Evolutionary conservation across 2,329 filamentous ascomycete genomes (phyloP).

Genomic region (Keithomyces neogunnii): DNA sequence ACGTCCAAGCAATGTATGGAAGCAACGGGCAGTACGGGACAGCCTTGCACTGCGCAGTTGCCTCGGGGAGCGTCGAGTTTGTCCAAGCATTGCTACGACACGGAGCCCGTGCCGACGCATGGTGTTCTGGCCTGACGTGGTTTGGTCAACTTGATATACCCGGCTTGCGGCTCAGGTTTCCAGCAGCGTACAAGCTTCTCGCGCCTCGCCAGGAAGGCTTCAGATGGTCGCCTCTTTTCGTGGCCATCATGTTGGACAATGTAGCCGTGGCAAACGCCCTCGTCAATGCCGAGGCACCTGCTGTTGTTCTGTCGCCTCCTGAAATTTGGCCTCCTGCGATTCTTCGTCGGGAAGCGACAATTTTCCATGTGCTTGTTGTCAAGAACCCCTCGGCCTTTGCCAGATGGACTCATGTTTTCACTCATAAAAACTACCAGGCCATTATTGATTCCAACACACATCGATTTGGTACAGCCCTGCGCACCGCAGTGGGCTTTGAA

Average conservation of each 20-base stretch:
- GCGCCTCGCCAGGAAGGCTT: not conserved
- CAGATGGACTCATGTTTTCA: not conserved
- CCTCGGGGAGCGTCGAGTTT: not conserved
- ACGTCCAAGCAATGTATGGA: not conserved
- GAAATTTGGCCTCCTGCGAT: not conserved
- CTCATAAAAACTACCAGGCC: not conserved
- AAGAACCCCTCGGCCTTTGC: not conserved
- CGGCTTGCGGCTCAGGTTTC: not conserved
- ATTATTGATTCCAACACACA: not conserved
- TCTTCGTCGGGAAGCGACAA: not conserved
- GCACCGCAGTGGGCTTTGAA: not conserved
- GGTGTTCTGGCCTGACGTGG: not conserved
- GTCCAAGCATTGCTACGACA: not conserved
- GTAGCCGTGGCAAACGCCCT: not conserved
- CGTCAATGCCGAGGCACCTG: not conserved
- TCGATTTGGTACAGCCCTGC: not conserved
- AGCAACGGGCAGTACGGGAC: not conserved
- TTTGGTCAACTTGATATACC: not conserved
- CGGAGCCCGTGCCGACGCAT: not conserved
- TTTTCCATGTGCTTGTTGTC: not conserved
- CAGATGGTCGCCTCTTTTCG: conserved; percentile 3
- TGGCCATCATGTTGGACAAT: not conserved
- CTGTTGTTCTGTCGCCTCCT: not conserved
- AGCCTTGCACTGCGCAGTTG: conserved; percentile 1
- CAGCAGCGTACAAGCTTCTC: not conserved